Evolutionary conservation across 1,284 basidiomycete species (phyloP).

Genomic region (Trichosporon faecale): DNA sequence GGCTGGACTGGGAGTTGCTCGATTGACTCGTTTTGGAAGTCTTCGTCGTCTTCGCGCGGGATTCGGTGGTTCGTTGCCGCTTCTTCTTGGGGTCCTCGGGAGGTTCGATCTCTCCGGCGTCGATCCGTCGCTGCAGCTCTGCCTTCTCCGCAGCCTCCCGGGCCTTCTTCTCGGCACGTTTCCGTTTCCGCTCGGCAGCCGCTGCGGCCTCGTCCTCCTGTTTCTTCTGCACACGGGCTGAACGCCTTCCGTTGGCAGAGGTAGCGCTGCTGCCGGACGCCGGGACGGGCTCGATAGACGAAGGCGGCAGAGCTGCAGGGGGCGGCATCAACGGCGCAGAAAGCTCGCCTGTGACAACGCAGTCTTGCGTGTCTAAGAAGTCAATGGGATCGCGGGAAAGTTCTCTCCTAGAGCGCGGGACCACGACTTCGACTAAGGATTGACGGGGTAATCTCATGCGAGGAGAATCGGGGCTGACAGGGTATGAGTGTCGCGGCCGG

Average conservation of each 20-base stretch:
- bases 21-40: slow-evolving; percentile 10
- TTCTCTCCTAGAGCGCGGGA: slow-evolving; percentile 5
- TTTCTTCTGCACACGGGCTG: slow-evolving; percentile 24
- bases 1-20: background rate
- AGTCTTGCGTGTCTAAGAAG: background rate
- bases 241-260: slow-evolving; percentile 13
- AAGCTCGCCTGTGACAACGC: background rate
- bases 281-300: background rate
- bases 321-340: slow-evolving; percentile 5
- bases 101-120: background rate
- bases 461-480: slow-evolving; percentile 1
- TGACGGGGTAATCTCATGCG: background rate
- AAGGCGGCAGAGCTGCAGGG: background rate
- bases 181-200: slow-evolving; percentile 28
- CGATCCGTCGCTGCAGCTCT: slow-evolving; percentile 7
- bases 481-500: background rate
- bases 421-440: background rate
- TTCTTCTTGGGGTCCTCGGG: slow-evolving; percentile 10
- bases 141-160: slow-evolving; percentile 14
- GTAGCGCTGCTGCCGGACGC: background rate
- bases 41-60: slow-evolving; percentile 13
- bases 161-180: slow-evolving; percentile 26
- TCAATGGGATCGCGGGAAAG: background rate
- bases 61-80: slow-evolving; percentile 16
- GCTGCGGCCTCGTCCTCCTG: slow-evolving; percentile 28